Evolutionary conservation across 805 yeast species (phyloP).

Genomic region (Candida vartiovaarae): DNA sequence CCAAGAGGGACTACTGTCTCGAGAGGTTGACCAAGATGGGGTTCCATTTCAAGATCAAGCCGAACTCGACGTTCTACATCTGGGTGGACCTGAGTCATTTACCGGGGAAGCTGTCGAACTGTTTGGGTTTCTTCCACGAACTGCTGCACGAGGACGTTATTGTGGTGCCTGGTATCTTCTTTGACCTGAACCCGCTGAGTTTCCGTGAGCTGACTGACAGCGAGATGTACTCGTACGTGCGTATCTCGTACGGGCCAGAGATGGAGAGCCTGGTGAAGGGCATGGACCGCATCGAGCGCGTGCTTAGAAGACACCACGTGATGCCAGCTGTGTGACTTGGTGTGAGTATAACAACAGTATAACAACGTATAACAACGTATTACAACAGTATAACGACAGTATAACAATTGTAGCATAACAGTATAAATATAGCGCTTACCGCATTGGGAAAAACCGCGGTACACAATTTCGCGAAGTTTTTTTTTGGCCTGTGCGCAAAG

Average conservation of each 20-base stretch:
- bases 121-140: slow-evolving; percentile 58
- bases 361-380: too few relatives aligned
- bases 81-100: slow-evolving; percentile 52
- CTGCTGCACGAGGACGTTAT: slow-evolving; percentile 53
- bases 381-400: too few relatives aligned
- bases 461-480: too few relatives aligned
- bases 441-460: too few relatives aligned
- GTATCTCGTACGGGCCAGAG: slow-evolving; percentile 57
- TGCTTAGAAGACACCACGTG: slow-evolving; percentile 36
- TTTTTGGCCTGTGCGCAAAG: too few relatives aligned
- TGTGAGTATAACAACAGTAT: too few relatives aligned
- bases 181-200: slow-evolving; percentile 49
- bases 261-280: slow-evolving; percentile 42
- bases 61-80: slow-evolving; percentile 52
- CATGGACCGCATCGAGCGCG: slow-evolving; percentile 53
- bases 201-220: slow-evolving; percentile 44
- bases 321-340: slow-evolving; percentile 24
- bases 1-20: slow-evolving; percentile 50
- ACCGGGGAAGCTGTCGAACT: slow-evolving; percentile 49
- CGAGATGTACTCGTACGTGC: slow-evolving; percentile 51
- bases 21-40: slow-evolving; percentile 46
- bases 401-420: too few relatives aligned
- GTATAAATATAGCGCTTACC: too few relatives aligned
- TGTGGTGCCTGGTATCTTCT: slow-evolving; percentile 57
- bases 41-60: slow-evolving; percentile 40